Conservation (phyloP, 164 flowering plant species). For the Nymphaea colorata region DNA sequence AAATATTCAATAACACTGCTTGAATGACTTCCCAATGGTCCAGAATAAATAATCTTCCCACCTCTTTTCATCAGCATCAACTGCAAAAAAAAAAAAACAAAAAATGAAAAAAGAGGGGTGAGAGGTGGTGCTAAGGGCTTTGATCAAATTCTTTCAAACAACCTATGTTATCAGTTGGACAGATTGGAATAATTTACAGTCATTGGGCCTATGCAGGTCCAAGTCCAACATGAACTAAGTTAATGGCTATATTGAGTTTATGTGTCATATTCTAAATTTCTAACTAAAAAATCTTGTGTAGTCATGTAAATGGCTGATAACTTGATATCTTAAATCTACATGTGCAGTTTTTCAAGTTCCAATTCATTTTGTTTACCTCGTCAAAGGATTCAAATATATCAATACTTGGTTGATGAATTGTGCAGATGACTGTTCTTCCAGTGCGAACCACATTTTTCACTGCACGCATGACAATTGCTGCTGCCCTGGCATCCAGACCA, state of each 20-base stretch:
- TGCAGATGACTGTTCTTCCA: slow-evolving; percentile 43
- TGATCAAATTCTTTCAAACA: no score
- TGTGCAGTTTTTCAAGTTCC: no score
- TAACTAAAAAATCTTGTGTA: no score
- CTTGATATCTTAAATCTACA: no score
- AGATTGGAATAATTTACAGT: no score
- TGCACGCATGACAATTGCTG: slow-evolving; percentile 49
- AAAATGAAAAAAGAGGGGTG: background rate
- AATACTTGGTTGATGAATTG: slow-evolving; percentile 36
- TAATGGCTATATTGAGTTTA: no score
- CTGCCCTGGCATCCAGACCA: slow-evolving; percentile 50
- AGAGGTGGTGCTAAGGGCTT: no score
- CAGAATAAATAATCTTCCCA: slow-evolving; percentile 79
- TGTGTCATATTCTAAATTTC: no score
- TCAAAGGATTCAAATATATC: slow-evolving; percentile 33
- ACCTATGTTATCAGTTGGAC: no score
- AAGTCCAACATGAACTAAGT: no score
- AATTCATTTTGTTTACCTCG: slow-evolving; percentile 13
- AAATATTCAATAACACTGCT: slow-evolving; percentile 63
- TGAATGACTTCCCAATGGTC: slow-evolving; percentile 80
- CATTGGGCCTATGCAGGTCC: no score
- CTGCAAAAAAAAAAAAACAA: slow-evolving; percentile 15
- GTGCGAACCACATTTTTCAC: slow-evolving; percentile 41
- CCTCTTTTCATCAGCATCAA: slow-evolving; percentile 83
- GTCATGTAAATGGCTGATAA: no score